Percentiles rank a stretch among this genome's conserved stretches.
phyloP scores from a whole-genome alignment of 768 basidiomycete genomes.

The Tubosaeta brunneosetosa region DNA sequence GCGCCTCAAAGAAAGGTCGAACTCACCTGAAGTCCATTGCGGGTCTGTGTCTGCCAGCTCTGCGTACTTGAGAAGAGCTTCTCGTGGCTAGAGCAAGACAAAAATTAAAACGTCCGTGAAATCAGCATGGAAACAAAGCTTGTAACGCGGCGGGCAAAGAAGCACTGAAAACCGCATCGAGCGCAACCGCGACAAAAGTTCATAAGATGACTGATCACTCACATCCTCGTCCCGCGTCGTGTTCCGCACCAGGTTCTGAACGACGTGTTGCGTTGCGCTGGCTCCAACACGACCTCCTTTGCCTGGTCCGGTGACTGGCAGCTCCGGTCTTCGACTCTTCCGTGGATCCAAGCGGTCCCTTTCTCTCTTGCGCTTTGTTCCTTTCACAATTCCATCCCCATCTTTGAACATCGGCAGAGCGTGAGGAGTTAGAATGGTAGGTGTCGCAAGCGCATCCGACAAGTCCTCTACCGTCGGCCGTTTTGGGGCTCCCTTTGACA shows the following conservation, averaged over 20 bases:
- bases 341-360: constrained; percentile 84
- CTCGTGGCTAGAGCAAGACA: constrained; percentile 69
- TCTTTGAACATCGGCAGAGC: constrained; percentile 92
- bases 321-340: constrained; percentile 88
- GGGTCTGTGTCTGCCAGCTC: constrained; percentile 70
- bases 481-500: constrained; percentile 82
- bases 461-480: constrained; percentile 83
- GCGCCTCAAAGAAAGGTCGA: constrained; percentile 9
- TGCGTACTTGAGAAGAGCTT: constrained; percentile 94
- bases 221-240: constrained; percentile 92
- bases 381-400: constrained; percentile 57
- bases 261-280: constrained; percentile 94
- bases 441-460: constrained; percentile 79
- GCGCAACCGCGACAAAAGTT: background rate
- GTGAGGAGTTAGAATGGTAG: constrained; percentile 89
- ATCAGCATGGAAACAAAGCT: constrained; percentile 22
- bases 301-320: constrained; percentile 91
- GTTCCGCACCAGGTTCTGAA: constrained; percentile 90
- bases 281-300: constrained; percentile 92
- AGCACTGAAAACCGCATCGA: constrained; percentile 2
- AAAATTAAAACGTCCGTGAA: constrained; percentile 16
- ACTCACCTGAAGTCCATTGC: constrained; percentile 80
- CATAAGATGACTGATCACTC: constrained; percentile 41
- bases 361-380: constrained; percentile 84
- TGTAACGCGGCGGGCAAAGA: constrained; percentile 9